Conservation (phyloP, 139 green algal species). For the Haematococcus lacustris region DNA sequence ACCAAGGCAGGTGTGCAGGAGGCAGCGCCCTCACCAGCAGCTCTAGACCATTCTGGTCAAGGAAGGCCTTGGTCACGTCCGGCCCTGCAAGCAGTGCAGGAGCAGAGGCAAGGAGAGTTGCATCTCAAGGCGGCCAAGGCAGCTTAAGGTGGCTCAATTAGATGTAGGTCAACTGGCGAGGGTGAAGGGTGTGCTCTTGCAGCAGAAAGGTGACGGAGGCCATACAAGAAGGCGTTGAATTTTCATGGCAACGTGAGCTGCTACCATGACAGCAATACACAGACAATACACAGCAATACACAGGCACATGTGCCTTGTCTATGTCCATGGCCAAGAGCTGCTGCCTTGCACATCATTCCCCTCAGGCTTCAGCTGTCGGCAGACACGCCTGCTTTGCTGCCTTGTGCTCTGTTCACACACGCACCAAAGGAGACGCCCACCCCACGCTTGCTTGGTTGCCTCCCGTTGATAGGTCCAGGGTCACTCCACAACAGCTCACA, state of each 20-base stretch:
- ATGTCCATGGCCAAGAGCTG: not conserved
- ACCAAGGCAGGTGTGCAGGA: too few relatives aligned
- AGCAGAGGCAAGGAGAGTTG: not conserved
- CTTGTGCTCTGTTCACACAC: too few relatives aligned
- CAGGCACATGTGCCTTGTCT: not conserved
- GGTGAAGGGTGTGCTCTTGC: not conserved
- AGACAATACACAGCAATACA: too few relatives aligned
- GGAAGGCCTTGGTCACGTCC: constrained; percentile 56
- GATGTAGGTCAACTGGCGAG: not conserved
- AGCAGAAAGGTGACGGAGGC: not conserved
- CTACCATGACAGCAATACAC: too few relatives aligned
- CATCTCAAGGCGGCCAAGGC: not conserved
- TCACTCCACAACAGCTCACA: constrained; percentile 96
- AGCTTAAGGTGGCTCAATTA: not conserved
- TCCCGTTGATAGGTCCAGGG: constrained; percentile 61
- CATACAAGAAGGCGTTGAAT: not conserved
- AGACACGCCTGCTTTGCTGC: not conserved
- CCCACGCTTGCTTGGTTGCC: constrained; percentile 81
- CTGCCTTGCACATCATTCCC: not conserved
- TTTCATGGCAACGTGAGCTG: too few relatives aligned
- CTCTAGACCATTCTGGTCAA: constrained; percentile 81
- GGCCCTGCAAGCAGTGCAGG: constrained; percentile 14
- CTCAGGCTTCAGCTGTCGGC: not conserved
- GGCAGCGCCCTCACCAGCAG: constrained; percentile 80
- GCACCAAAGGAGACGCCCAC: constrained; percentile 78